Base-by-base conservation (phyloP, 176 grass and related monocot genomes). In the Musa troglodytarum region DNA sequence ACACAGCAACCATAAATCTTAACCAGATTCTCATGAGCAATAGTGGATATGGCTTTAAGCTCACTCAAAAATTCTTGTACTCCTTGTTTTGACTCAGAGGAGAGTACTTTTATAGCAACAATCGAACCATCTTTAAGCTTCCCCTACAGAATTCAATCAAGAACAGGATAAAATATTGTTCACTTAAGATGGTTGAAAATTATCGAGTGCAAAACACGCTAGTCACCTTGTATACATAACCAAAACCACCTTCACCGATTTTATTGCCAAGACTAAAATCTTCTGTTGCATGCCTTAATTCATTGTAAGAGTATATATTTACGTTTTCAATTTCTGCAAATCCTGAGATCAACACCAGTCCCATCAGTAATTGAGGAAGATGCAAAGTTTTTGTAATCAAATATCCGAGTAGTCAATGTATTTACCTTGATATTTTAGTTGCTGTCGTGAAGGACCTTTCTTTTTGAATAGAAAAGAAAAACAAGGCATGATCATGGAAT, bases 41-140 rank as follows among this genome's bases (percentile, higher is more conserved):
- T 76, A 78, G 63, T 90, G 56, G 93, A 86, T 67, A 96, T 88
- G 9, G 79, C 71, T 77, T 72, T 77, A 15, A 96, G 74, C 77
- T 96, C 93, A 72, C 92, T 92, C 85, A 96, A 74, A 77, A 96
- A 96, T 76, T 90, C 89, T 54, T 23, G 84, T 54, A 63, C 75
- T 50, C 90, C 90, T 81, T 92, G 87, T 79, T 77, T 96, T 1
- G 87, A 96, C 55, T 96, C 85, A 0, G 82, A 79, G 61, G 85
- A 96, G 54, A 96, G 90, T 50, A 96, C 93, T 81, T 96, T 96
- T 68, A 96, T 90, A 49, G 93, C 93, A 64, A 96, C 87, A 65
- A 85, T 76, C 11, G 81, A 83, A 8, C 90, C 85, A 68, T 92
- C 83, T 50, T 68, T 87, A 26, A 96, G 81, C 43, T 85, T 92